Conservation (phyloP, 768 basidiomycete species). For the Russula lepida region DNA sequence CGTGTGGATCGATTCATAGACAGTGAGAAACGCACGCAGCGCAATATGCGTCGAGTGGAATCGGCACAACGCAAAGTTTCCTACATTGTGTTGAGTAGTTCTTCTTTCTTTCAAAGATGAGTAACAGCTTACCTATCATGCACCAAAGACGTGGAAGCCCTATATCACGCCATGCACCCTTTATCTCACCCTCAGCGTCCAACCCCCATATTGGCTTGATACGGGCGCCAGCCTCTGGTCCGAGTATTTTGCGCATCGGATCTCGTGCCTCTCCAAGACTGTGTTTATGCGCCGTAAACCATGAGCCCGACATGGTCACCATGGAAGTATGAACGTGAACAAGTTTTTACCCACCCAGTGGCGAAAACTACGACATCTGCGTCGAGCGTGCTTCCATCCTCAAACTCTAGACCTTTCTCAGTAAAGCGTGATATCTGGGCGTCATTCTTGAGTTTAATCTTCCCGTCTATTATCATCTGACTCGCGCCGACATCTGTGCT, state of each 20-base stretch:
- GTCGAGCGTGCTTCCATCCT: constrained; percentile 35
- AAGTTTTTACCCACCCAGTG: constrained; percentile 35
- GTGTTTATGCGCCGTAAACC: neutral
- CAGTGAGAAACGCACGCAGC: constrained; percentile 40
- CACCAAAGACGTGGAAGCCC: constrained; percentile 49
- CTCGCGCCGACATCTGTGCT: constrained; percentile 34
- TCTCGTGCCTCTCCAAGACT: constrained; percentile 41
- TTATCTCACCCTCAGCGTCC: constrained; percentile 54
- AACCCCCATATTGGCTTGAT: constrained; percentile 57
- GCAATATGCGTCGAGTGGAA: constrained; percentile 64
- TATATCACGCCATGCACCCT: constrained; percentile 41
- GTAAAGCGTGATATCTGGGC: constrained; percentile 36
- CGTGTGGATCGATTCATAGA: neutral
- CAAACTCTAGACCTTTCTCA: constrained; percentile 33
- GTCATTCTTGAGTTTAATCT: constrained; percentile 42
- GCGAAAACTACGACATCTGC: constrained; percentile 44
- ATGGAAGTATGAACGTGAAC: neutral
- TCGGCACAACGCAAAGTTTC: constrained; percentile 51
- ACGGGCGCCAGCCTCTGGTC: constrained; percentile 35
- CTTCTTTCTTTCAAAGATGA: neutral
- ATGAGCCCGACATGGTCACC: neutral
- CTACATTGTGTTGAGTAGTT: constrained; percentile 22
- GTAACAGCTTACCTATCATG: constrained; percentile 43
- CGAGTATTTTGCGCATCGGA: constrained; percentile 38
- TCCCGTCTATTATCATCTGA: constrained; percentile 36